A percentile compares a stretch with the other conserved stretches of the same genome.
phyloP scores from a whole-genome alignment of 495 filamentous ascomycete genomes.

The Geoglossum glabrum region DNA sequence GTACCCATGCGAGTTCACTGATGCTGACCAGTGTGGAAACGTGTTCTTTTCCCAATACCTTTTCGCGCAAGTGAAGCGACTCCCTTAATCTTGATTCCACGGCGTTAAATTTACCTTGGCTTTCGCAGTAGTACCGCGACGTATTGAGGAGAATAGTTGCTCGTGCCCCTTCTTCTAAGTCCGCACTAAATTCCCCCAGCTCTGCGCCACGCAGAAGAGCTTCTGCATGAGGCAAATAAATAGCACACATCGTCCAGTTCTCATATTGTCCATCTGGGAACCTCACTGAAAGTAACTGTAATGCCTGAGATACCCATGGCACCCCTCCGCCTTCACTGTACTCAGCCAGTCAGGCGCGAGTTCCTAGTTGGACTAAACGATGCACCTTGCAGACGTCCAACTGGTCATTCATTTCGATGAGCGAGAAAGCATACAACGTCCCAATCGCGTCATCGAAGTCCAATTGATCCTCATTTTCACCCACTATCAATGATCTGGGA shows the following conservation, averaged over 20 bases:
- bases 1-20: background rate
- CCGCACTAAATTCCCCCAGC: background rate
- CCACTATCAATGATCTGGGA: slow-evolving; percentile 17
- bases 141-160: background rate
- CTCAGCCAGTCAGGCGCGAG: slow-evolving; percentile 21
- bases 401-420: slow-evolving; percentile 14
- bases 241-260: slow-evolving; percentile 18
- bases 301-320: slow-evolving; percentile 15
- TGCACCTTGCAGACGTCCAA: slow-evolving; percentile 18
- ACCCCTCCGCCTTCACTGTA: slow-evolving; percentile 9
- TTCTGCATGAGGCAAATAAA: slow-evolving; percentile 21
- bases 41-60: background rate
- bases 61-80: background rate
- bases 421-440: slow-evolving; percentile 22
- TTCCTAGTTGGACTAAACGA: slow-evolving; percentile 26
- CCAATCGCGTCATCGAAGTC: slow-evolving; percentile 19
- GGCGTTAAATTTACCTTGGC: background rate
- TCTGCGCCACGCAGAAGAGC: slow-evolving; percentile 6
- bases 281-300: slow-evolving; percentile 12
- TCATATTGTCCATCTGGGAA: slow-evolving; percentile 19
- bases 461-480: slow-evolving; percentile 10
- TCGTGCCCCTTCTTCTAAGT: background rate
- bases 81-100: background rate
- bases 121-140: background rate
- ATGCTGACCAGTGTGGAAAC: background rate